Evolutionary conservation across 108 stramenopile genomes (phyloP).

Genomic region (Mediolabrus comicus): DNA sequence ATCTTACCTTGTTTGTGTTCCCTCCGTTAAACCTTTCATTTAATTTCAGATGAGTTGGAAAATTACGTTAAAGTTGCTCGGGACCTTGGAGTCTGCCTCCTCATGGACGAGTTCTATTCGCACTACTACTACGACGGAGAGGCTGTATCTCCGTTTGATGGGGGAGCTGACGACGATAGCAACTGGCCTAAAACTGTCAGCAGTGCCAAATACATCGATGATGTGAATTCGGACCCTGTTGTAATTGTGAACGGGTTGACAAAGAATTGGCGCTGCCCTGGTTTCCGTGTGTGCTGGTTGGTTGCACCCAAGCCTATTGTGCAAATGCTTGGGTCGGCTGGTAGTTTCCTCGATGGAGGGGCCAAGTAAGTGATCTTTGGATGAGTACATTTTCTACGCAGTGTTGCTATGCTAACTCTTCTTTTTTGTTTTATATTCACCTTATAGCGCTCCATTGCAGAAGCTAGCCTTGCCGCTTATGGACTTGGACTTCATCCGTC

Average conservation of each 20-base stretch:
- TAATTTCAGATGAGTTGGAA: conserved; percentile 25
- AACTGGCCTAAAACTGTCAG: conserved; percentile 60
- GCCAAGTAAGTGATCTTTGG: conserved; percentile 12
- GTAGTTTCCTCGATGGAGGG: conserved; percentile 51
- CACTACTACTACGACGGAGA: conserved; percentile 59
- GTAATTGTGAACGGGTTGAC: conserved; percentile 54
- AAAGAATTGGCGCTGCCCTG: conserved; percentile 56
- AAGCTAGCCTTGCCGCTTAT: conserved; percentile 44
- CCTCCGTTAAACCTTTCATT: too few relatives aligned
- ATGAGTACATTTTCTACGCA: too few relatives aligned
- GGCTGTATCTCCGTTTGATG: conserved; percentile 38
- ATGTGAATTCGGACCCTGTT: conserved; percentile 50
- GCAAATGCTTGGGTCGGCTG: conserved; percentile 43
- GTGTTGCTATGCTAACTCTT: too few relatives aligned
- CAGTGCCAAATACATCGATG: conserved; percentile 41
- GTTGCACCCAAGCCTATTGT: conserved; percentile 49
- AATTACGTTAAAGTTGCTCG: conserved; percentile 38
- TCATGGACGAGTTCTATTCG: conserved; percentile 54
- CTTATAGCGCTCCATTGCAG: conserved; percentile 39
- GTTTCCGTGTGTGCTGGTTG: conserved; percentile 54
- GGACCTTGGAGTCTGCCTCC: conserved; percentile 18
- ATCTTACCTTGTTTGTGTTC: too few relatives aligned
- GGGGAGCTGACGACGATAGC: conserved; percentile 46
- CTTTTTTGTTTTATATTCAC: neutral
- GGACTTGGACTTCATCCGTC: conserved; percentile 43